Evolutionary conservation across 306 rosid species (phyloP), one percentile per base, ranked within the genome.

Genomic region (Malus fusca): DNA sequence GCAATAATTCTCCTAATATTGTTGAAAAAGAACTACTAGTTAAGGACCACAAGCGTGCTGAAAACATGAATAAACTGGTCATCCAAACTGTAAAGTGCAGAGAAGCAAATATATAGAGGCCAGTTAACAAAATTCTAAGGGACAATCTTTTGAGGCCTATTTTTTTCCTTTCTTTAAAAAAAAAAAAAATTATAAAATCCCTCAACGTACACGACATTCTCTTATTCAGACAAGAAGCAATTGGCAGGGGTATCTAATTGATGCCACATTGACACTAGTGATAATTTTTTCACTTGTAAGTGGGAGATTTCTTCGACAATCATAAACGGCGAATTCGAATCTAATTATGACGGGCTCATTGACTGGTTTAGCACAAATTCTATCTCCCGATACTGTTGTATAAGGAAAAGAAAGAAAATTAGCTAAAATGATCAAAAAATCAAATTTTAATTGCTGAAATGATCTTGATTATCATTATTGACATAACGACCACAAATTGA

Each of bases 41-140:
- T 15, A 55, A 67, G 78, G 85, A 82, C 82, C 72, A 73, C 75
- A 77, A 67, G 69, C 75, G 61, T 76, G 75, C 69, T 43, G 74
- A 8, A 9, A 17, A 64, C 68, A 64, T 31, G 43, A 61, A 62
- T 55, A 76, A 80, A 75, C 64, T 2, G 79, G n/a, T 71, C 40
- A 33, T 58, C 10, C 66, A 63, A 55, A 58, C 56, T 30, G 6
- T 79, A 51, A 52, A 72, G 70, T 22, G 56, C 0, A 28, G 73
- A 73, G 52, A 43, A 67, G 43, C 73, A 51, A 44, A 71, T 35
- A 11, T 17, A 46, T n/a, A 42, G 68, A 40, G 33, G 68, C 19
- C 37, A 8, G 67, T 8, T n/a, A 55, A 11, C 35, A 12, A 60
- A 12, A 25, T 51, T 70, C 62, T 31, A 28, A 6, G 62, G 26